Evolutionary conservation across 306 rosid genomes (phyloP).

Genomic region (Rosa multiflora): DNA sequence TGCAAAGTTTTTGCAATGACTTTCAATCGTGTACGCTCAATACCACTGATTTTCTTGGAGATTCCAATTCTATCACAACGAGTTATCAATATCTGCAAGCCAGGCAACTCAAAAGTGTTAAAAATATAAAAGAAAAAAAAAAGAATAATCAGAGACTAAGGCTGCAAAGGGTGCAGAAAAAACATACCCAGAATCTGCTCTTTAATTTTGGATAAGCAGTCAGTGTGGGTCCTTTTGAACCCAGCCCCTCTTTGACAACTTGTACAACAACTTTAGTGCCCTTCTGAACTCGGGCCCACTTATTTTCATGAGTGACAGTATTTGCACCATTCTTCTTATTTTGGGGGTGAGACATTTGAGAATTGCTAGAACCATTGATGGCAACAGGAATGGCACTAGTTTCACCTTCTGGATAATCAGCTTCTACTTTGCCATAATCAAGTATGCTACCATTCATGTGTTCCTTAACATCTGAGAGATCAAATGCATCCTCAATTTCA

Average conservation of each 20-base stretch:
- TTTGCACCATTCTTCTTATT: constrained; percentile 41
- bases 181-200: constrained; percentile 96
- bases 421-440: constrained; percentile 60
- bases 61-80: constrained; percentile 78
- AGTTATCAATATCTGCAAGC: constrained; percentile 66
- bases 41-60: constrained; percentile 74
- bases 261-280: constrained; percentile 93
- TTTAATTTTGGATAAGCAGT: constrained; percentile 82
- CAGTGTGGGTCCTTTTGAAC: constrained; percentile 84
- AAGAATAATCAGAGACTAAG: neutral
- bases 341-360: constrained; percentile 46
- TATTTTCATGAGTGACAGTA: constrained; percentile 40
- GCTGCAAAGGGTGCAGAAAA: constrained; percentile 11
- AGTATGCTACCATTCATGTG: constrained; percentile 53
- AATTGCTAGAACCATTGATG: constrained; percentile 48
- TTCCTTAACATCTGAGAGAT: constrained; percentile 61
- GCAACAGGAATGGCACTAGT: constrained; percentile 35
- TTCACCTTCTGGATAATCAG: constrained; percentile 55
- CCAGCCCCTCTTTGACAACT: constrained; percentile 94
- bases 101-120: constrained; percentile 30
- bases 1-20: constrained; percentile 90
- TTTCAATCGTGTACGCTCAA: constrained; percentile 88
- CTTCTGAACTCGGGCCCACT: constrained; percentile 77
- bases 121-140: constrained; percentile 20
- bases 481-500: constrained; percentile 74